These are phyloP conservation scores for Colletotrichum filicis DNA, from an alignment of 2,329 filamentous ascomycete species.

Conservation along the genomic window DNA sequence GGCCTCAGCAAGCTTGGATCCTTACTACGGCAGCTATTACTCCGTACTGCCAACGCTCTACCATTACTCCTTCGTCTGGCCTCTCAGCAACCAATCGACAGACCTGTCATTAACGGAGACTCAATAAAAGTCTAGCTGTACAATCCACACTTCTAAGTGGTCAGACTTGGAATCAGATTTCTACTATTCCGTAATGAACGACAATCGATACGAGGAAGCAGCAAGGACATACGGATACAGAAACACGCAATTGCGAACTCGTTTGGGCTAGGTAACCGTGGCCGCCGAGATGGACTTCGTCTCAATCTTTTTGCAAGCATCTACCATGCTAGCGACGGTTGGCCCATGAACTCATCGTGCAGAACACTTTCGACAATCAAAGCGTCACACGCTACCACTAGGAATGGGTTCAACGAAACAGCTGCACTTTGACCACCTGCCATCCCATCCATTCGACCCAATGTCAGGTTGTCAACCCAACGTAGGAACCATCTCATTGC, in stretches of 20 bases:
- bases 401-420: conserved; percentile 1
- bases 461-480: background rate
- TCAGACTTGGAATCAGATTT: background rate
- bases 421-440: conserved; percentile 16
- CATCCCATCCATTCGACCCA: conserved; percentile 9
- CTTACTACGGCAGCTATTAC: conserved; percentile 25
- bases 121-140: background rate
- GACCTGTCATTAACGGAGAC: background rate
- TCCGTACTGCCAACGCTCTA: background rate
- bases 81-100: background rate
- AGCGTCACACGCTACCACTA: background rate
- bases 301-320: background rate
- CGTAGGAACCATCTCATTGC: background rate
- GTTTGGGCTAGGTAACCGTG: background rate
- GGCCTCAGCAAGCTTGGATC: background rate
- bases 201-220: background rate
- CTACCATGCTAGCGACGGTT: background rate
- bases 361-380: background rate
- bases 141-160: background rate
- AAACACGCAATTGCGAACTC: background rate
- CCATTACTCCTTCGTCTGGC: background rate
- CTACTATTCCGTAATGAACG: background rate
- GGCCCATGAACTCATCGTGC: background rate
- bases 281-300: background rate
- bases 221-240: background rate